Conservation (phyloP, 2,329 filamentous ascomycete species). For the Alternaria burnsii region DNA sequence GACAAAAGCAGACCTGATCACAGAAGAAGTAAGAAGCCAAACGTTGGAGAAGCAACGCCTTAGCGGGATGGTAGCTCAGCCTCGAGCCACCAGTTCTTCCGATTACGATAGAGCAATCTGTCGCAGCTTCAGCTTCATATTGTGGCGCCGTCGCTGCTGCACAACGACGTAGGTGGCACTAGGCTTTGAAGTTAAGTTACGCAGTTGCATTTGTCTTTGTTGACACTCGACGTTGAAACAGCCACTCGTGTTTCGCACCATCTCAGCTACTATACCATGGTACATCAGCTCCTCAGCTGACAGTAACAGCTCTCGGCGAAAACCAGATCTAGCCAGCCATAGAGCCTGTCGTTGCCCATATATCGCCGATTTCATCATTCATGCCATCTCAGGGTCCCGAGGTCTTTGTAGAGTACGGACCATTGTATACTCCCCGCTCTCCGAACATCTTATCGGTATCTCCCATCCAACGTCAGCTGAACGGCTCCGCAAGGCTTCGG, state of each 20-base stretch:
- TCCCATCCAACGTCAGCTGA: conserved; percentile 4
- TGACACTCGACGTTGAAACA: conserved; percentile 9
- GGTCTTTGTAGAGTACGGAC: not conserved
- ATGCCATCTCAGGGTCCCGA: not conserved
- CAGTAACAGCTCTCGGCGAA: not conserved
- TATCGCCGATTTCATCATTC: not conserved
- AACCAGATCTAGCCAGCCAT: not conserved
- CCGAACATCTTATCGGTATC: conserved; percentile 6
- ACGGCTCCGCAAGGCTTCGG: conserved; percentile 2
- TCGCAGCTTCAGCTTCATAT: conserved; percentile 20
- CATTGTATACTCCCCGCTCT: not conserved
- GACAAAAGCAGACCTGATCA: conserved; percentile 10
- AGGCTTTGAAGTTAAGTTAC: not conserved
- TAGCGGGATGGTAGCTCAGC: conserved; percentile 19
- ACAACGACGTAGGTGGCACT: conserved; percentile 14
- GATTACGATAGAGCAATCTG: conserved; percentile 18
- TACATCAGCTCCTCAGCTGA: not conserved
- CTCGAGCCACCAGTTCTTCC: conserved; percentile 28
- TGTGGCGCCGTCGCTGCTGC: conserved; percentile 18
- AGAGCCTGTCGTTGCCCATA: not conserved
- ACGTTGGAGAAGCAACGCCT: conserved; percentile 21
- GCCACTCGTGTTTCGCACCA: conserved; percentile 10
- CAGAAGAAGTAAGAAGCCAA: not conserved
- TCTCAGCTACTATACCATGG: conserved; percentile 1
- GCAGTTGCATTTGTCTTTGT: conserved; percentile 13